Conservation (phyloP, 805 yeast genomes). For the Pichia phayaonensis region DNA sequence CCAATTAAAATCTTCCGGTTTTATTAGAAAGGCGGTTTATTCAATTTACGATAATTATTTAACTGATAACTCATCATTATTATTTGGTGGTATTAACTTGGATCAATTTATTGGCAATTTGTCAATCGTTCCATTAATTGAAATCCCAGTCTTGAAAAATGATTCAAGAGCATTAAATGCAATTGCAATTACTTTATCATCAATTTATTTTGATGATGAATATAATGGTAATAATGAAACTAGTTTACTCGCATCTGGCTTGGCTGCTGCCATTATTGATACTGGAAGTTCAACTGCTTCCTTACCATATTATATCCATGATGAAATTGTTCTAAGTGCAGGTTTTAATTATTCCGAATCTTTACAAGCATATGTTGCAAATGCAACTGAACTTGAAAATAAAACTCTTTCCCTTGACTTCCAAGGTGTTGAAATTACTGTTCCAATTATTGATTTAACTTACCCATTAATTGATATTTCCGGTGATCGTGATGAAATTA, state of each 20-base stretch:
- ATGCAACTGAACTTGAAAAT: slow-evolving; percentile 28
- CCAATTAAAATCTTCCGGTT: slow-evolving; percentile 46
- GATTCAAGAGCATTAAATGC: slow-evolving; percentile 34
- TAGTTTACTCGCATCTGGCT: slow-evolving; percentile 13
- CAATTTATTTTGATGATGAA: slow-evolving; percentile 25
- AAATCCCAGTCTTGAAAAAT: slow-evolving; percentile 1
- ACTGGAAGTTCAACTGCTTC: slow-evolving; percentile 45
- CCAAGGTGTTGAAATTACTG: slow-evolving; percentile 43
- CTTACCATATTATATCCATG: slow-evolving; percentile 31
- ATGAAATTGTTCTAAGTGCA: slow-evolving; percentile 22
- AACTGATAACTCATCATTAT: slow-evolving; percentile 27
- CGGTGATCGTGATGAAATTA: slow-evolving; percentile 5
- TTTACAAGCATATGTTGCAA: slow-evolving; percentile 37
- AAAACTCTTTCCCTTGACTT: slow-evolving; percentile 37
- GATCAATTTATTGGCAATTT: slow-evolving; percentile 43
- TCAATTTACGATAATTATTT: slow-evolving; percentile 47
- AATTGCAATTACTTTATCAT: slow-evolving; percentile 38
- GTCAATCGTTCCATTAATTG: slow-evolving; percentile 14
- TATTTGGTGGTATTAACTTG: slow-evolving; percentile 63
- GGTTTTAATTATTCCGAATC: slow-evolving; percentile 34
- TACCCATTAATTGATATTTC: slow-evolving; percentile 6
- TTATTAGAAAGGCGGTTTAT: slow-evolving; percentile 44
- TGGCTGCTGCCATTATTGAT: slow-evolving; percentile 37
- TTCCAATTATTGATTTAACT: slow-evolving; percentile 31
- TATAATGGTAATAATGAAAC: slow-evolving; percentile 6